Percentiles rank a stretch among this genome's conserved stretches.
These are phyloP conservation scores for Arctostaphylos glauca DNA, from an alignment of 148 eudicot genomes.

Conservation along the genomic window DNA sequence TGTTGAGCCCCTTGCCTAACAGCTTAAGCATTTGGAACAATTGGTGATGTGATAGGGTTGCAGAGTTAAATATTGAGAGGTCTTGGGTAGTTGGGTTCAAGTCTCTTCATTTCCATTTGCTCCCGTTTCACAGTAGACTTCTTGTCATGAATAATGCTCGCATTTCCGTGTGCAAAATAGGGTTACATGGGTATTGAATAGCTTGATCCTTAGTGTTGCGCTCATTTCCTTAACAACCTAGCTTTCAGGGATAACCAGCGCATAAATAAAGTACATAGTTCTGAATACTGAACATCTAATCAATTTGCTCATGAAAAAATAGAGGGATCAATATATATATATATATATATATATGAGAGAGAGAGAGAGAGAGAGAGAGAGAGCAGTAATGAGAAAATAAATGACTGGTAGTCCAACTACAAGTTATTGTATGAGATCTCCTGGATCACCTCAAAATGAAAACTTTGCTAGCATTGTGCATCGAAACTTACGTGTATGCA, in stretches of 20 bases:
- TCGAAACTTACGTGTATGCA: constrained; percentile 67
- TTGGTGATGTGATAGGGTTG: background rate
- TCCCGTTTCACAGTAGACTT: background rate
- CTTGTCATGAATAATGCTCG: background rate
- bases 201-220: background rate
- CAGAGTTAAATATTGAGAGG: background rate
- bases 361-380: background rate
- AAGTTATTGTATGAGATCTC: too few species aligned
- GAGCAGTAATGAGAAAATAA: background rate
- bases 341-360: too few species aligned
- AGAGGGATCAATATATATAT: background rate
- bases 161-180: background rate
- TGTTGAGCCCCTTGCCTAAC: background rate
- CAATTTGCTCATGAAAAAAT: background rate
- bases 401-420: background rate
- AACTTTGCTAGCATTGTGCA: background rate
- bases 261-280: background rate
- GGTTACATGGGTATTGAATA: background rate
- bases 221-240: background rate
- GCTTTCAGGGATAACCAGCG: background rate
- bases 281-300: background rate
- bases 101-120: background rate
- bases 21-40: background rate
- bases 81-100: background rate
- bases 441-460: background rate